phyloP scores from a whole-genome alignment of 129 eudicot species.

The Chrysanthemum seticuspe region DNA sequence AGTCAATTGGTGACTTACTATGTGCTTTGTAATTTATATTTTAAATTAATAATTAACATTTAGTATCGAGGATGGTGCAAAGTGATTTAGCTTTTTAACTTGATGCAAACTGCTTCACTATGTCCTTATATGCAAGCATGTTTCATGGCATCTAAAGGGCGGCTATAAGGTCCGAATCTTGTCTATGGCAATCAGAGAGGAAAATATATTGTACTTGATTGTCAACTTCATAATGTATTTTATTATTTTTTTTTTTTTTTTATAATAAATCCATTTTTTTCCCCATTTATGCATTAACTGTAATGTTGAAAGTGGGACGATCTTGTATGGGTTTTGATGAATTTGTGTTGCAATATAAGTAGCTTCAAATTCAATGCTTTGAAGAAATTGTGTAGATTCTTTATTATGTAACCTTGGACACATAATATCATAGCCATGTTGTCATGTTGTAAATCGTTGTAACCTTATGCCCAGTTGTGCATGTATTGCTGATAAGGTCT shows the following conservation, averaged over 20 bases:
- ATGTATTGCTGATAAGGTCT: too few species aligned
- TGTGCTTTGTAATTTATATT: background rate
- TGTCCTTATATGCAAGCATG: constrained; percentile 13
- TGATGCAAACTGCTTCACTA: constrained; percentile 19
- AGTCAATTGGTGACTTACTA: too few species aligned
- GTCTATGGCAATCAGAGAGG: constrained; percentile 15
- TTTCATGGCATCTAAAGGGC: constrained; percentile 21
- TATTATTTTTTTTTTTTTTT: background rate
- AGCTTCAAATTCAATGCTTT: constrained; percentile 4
- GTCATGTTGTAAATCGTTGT: constrained; percentile 1
- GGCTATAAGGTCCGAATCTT: constrained; percentile 15
- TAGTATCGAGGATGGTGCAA: constrained; percentile 9
- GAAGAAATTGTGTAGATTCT: constrained; percentile 3
- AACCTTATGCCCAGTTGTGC: constrained; percentile 3
- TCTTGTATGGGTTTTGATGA: constrained; percentile 14
- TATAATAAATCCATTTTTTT: too few species aligned
- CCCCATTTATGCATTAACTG: constrained; percentile 21
- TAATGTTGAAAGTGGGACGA: constrained; percentile 10
- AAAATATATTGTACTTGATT: constrained; percentile 9
- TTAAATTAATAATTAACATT: constrained; percentile 8
- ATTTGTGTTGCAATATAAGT: constrained; percentile 20
- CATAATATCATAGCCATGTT: background rate
- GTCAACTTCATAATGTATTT: background rate
- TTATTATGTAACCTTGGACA: constrained; percentile 15
- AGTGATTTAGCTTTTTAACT: constrained; percentile 8